These are phyloP conservation scores for Wickerhamomyces ciferrii DNA, from an alignment of 805 yeast species.

Conservation along the genomic window DNA sequence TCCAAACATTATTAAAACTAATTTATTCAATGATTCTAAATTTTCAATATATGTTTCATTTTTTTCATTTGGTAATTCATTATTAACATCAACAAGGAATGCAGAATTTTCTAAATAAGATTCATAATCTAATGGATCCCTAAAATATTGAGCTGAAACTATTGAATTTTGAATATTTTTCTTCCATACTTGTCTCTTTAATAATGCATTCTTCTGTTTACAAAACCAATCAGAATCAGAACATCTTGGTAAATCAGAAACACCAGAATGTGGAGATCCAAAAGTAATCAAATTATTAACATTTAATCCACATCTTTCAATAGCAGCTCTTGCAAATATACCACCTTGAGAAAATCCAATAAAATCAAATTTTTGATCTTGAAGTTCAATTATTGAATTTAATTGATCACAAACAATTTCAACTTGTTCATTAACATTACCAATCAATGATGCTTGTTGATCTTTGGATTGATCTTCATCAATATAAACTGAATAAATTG, in stretches of 20 bases:
- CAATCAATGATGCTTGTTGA: slow-evolving; percentile 49
- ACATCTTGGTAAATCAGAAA: slow-evolving; percentile 64
- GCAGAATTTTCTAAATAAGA: slow-evolving; percentile 49
- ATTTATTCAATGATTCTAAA: slow-evolving; percentile 37
- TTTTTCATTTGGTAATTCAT: slow-evolving; percentile 38
- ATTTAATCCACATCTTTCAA: slow-evolving; percentile 47
- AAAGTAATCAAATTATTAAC: slow-evolving; percentile 58
- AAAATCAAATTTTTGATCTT: slow-evolving; percentile 54
- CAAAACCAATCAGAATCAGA: slow-evolving; percentile 53
- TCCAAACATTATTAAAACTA: slow-evolving; percentile 56
- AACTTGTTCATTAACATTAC: slow-evolving; percentile 53
- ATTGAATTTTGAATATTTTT: slow-evolving; percentile 48
- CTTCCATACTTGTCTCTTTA: slow-evolving; percentile 59
- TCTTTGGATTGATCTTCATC: slow-evolving; percentile 47
- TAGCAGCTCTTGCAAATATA: slow-evolving; percentile 61
- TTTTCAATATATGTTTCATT: slow-evolving; percentile 38
- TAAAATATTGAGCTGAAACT: slow-evolving; percentile 72
- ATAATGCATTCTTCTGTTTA: slow-evolving; percentile 41
- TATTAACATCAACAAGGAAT: slow-evolving; percentile 63
- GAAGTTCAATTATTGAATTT: slow-evolving; percentile 36
- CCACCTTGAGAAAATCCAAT: slow-evolving; percentile 87
- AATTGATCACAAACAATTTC: slow-evolving; percentile 52
- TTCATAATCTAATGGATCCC: slow-evolving; percentile 52
- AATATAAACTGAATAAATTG: slow-evolving; percentile 48
- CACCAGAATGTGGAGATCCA: slow-evolving; percentile 81